A percentile compares a stretch with the other conserved stretches of the same genome.
Conservation (phyloP, 2,329 filamentous ascomycete species). For the Clarireedia paspali region DNA sequence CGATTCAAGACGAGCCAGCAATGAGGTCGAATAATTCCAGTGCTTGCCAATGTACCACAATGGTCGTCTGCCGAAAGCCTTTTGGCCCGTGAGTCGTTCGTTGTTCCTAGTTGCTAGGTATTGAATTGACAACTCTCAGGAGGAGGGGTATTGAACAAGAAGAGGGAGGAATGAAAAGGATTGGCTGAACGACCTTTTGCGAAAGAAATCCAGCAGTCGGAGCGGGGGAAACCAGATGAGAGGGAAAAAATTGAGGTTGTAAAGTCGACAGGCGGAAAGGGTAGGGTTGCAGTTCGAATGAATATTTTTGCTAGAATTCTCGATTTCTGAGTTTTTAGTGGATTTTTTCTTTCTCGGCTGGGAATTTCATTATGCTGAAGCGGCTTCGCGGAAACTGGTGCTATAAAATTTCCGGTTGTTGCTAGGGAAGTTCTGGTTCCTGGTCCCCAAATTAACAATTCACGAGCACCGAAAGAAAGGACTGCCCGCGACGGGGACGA, state of each 20-base stretch:
- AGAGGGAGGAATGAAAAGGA: neutral
- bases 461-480: neutral
- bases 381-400: neutral
- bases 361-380: neutral
- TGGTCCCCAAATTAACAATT: neutral
- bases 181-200: neutral
- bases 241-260: neutral
- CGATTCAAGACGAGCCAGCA: neutral
- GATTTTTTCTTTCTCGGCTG: conserved; percentile 9
- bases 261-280: neutral
- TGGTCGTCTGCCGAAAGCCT: neutral
- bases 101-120: neutral
- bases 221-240: neutral
- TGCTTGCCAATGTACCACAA: neutral
- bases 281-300: neutral
- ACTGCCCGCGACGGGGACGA: too few species aligned
- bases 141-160: neutral
- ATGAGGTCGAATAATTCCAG: neutral
- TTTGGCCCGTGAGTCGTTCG: neutral
- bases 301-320: conserved; percentile 4
- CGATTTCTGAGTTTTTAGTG: conserved; percentile 3
- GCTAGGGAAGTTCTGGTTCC: too few species aligned
- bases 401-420: neutral
- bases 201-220: neutral
- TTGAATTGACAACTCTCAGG: neutral